Percentiles rank a stretch among this genome's conserved stretches.
Evolutionary conservation across 305 asterid genomes (phyloP).

Genomic region (Fraxinus greggii): DNA sequence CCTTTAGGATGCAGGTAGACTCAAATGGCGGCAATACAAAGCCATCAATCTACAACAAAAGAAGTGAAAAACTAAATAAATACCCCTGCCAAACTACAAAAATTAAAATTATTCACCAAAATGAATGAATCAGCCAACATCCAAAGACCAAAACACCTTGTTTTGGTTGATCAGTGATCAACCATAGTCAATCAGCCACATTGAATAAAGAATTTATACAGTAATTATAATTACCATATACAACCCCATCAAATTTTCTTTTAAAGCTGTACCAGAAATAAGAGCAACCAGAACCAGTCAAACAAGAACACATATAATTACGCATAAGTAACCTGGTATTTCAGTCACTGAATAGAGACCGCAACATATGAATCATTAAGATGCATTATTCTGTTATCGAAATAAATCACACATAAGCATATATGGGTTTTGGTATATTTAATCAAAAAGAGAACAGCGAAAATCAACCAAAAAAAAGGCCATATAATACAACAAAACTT

Average conservation of each 20-base stretch:
- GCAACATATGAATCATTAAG: not conserved
- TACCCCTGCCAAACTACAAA: no score
- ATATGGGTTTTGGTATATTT: not conserved
- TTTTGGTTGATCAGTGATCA: not conserved
- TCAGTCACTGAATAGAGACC: not conserved
- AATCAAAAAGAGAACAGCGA: not conserved
- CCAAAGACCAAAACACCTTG: not conserved
- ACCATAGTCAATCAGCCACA: not conserved
- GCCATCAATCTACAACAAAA: slow-evolving; percentile 62
- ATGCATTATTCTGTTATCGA: not conserved
- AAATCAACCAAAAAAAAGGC: not conserved
- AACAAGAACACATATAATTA: not conserved
- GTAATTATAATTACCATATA: not conserved
- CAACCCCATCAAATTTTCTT: not conserved
- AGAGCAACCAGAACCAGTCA: not conserved
- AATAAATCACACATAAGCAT: not conserved
- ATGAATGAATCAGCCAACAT: slow-evolving; percentile 5
- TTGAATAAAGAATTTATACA: not conserved
- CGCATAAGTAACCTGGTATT: not conserved
- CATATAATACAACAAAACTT: not conserved
- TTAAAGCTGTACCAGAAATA: not conserved
- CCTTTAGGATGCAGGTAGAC: slow-evolving; percentile 62
- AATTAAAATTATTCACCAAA: slow-evolving; percentile 16
- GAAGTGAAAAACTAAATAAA: not conserved
- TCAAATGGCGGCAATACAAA: slow-evolving; percentile 75